Conservation (phyloP, 495 filamentous ascomycete genomes). For the Podospora sp. region DNA sequence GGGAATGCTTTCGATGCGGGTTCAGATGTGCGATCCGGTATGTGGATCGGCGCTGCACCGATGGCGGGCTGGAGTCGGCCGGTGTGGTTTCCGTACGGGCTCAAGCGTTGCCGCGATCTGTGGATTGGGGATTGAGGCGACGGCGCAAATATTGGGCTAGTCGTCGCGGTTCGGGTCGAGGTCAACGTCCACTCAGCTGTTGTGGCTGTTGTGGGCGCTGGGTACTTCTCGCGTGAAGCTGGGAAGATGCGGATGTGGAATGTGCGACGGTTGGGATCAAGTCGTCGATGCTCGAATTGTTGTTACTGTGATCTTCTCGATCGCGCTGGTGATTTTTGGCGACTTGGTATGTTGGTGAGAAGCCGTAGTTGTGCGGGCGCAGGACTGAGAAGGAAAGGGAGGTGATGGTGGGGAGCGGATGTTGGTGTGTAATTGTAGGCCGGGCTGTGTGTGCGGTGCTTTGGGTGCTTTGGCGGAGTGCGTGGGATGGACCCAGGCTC, state of each 20-base stretch:
- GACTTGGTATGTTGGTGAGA: slow-evolving; percentile 17
- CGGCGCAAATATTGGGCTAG: not conserved
- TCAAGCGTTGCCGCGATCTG: not conserved
- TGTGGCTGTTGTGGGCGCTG: not conserved
- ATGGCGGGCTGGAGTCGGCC: slow-evolving; percentile 21
- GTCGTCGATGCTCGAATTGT: slow-evolving; percentile 1
- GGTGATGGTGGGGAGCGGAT: slow-evolving; percentile 39
- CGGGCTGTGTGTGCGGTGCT: slow-evolving; percentile 26
- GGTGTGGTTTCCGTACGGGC: not conserved
- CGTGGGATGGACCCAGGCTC: slow-evolving; percentile 32
- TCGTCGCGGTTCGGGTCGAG: not conserved
- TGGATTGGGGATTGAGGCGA: not conserved
- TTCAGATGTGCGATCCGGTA: slow-evolving; percentile 29
- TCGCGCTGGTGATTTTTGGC: slow-evolving; percentile 6
- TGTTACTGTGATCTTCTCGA: not conserved
- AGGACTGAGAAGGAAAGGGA: slow-evolving; percentile 26
- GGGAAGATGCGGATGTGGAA: not conserved
- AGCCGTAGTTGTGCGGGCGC: slow-evolving; percentile 24
- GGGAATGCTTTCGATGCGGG: slow-evolving; percentile 7
- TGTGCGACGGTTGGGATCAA: not conserved
- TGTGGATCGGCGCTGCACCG: slow-evolving; percentile 38
- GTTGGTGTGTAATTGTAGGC: slow-evolving; percentile 40
- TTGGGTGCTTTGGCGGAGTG: slow-evolving; percentile 19
- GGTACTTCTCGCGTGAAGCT: not conserved
- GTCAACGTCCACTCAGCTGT: not conserved